phyloP scores from a whole-genome alignment of 1,284 basidiomycete genomes.

The Ustilago bromivora region DNA sequence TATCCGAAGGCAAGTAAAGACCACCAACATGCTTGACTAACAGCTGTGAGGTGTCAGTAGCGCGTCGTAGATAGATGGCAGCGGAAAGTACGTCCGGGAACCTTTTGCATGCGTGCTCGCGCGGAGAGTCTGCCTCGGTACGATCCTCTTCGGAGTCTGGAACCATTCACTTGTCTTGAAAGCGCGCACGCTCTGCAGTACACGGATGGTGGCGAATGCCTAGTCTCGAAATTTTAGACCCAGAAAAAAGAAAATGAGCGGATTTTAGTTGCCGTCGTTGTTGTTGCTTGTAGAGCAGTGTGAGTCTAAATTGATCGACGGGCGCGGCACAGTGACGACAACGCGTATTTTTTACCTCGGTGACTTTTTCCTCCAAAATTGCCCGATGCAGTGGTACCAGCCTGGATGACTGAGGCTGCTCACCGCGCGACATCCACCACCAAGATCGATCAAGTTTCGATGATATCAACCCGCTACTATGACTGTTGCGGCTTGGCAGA shows the following conservation, averaged over 20 bases:
- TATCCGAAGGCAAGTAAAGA: too few relatives aligned
- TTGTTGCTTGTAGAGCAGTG: not conserved
- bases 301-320: not conserved
- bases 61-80: too few relatives aligned
- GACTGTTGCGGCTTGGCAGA: too few relatives aligned
- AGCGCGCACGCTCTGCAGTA: not conserved
- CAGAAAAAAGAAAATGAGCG: not conserved
- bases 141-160: constrained; percentile 7
- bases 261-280: too few relatives aligned
- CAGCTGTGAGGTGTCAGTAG: too few relatives aligned
- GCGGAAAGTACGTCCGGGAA: too few relatives aligned
- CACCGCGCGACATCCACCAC: not conserved
- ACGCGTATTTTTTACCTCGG: not conserved
- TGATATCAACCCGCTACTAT: not conserved
- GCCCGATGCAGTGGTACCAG: not conserved
- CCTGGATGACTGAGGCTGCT: not conserved
- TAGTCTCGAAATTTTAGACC: constrained; percentile 6
- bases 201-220: not conserved
- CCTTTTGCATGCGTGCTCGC: too few relatives aligned
- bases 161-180: constrained; percentile 1
- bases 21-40: too few relatives aligned
- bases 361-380: not conserved
- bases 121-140: too few relatives aligned
- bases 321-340: too few relatives aligned
- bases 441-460: not conserved